Percentiles rank a stretch among this genome's conserved stretches.
These are phyloP conservation scores for Artemisia argyi DNA, from an alignment of 129 eudicot species.

Conservation along the genomic window DNA sequence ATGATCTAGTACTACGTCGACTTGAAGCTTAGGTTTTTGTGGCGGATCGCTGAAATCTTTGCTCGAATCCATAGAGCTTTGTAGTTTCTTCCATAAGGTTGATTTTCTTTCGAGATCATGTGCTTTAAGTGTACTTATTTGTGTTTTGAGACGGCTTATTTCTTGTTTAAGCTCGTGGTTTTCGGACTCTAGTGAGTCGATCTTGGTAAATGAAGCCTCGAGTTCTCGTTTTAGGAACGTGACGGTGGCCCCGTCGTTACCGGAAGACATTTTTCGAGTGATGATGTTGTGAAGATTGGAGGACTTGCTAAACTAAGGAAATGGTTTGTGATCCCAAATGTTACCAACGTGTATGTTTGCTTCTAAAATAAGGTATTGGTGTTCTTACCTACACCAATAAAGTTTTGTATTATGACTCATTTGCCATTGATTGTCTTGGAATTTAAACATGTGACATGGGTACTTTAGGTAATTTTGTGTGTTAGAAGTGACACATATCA, in stretches of 20 bases:
- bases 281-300: constrained; percentile 13
- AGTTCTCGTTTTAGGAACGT: constrained; percentile 53
- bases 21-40: constrained; percentile 33
- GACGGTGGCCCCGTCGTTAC: constrained; percentile 28
- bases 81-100: constrained; percentile 62
- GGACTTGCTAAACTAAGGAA: constrained; percentile 14
- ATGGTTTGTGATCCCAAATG: constrained; percentile 31
- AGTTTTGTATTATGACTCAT: not conserved
- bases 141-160: constrained; percentile 45
- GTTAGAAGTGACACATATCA: not conserved
- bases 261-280: constrained; percentile 37
- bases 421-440: constrained; percentile 22
- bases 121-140: constrained; percentile 56
- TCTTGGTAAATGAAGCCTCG: constrained; percentile 55
- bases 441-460: not conserved
- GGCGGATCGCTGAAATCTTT: constrained; percentile 33
- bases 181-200: constrained; percentile 51
- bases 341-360: constrained; percentile 37
- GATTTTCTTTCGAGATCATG: constrained; percentile 72
- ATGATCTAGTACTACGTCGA: constrained; percentile 24
- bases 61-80: constrained; percentile 43
- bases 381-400: constrained; percentile 35
- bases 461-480: constrained; percentile 5
- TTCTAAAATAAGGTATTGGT: constrained; percentile 47
- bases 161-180: constrained; percentile 68